Percentiles rank a stretch among this genome's conserved stretches.
phyloP scores from a whole-genome alignment of 2,329 filamentous ascomycete species.

The Aaosphaeria pasadenensis region DNA sequence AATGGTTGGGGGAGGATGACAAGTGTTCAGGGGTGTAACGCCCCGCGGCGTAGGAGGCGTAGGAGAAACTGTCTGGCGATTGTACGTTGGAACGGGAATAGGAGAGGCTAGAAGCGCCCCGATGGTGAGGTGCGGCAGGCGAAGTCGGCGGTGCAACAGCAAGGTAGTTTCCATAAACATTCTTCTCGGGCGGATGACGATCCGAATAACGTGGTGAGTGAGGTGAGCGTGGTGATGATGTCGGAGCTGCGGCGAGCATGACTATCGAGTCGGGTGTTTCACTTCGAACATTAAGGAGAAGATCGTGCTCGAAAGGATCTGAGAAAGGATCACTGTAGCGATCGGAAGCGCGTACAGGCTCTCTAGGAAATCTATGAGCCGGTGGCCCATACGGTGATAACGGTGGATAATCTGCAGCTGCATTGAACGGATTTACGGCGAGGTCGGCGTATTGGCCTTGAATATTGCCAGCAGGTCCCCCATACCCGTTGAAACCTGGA shows the following conservation, averaged over 20 bases:
- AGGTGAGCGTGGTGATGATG: slow-evolving; percentile 2
- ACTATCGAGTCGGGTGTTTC: slow-evolving; percentile 28
- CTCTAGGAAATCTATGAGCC: slow-evolving; percentile 1
- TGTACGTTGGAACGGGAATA: not conserved
- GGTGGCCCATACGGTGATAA: slow-evolving; percentile 17
- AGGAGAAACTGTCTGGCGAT: not conserved
- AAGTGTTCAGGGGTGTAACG: slow-evolving; percentile 3
- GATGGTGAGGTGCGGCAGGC: not conserved
- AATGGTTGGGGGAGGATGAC: slow-evolving; percentile 1
- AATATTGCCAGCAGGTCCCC: slow-evolving; percentile 7
- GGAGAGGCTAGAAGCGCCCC: not conserved
- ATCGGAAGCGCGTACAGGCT: slow-evolving; percentile 5
- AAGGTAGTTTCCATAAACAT: not conserved
- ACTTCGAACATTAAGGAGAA: slow-evolving; percentile 24
- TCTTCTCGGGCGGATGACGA: not conserved
- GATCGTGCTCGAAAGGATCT: slow-evolving; percentile 26
- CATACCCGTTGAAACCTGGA: slow-evolving; percentile 12
- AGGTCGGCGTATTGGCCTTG: slow-evolving; percentile 16
- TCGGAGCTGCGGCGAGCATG: slow-evolving; percentile 17
- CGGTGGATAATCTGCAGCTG: slow-evolving; percentile 16
- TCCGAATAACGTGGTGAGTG: slow-evolving; percentile 4
- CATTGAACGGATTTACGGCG: slow-evolving; percentile 11
- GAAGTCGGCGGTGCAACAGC: not conserved
- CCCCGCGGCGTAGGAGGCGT: not conserved
- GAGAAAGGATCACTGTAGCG: slow-evolving; percentile 17